Conservation (phyloP, 2,329 filamentous ascomycete genomes). For the Periconia sp. region DNA sequence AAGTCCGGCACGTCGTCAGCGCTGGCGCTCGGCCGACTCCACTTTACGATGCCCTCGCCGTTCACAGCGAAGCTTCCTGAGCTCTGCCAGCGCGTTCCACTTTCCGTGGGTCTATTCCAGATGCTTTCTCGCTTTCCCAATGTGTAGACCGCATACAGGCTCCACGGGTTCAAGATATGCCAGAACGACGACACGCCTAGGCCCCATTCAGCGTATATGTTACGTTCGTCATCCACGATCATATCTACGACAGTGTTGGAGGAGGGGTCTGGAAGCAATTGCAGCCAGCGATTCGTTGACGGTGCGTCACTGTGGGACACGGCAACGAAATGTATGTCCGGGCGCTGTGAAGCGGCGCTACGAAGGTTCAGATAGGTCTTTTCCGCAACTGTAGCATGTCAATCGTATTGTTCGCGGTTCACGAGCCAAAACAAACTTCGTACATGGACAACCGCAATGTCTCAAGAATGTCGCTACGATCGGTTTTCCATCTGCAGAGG, state of each 20-base stretch:
- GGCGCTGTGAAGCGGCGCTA: conserved; percentile 27
- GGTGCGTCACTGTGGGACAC: conserved; percentile 42
- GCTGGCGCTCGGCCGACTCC: conserved; percentile 55
- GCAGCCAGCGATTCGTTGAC: conserved; percentile 42
- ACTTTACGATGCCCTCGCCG: conserved; percentile 58
- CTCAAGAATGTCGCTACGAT: conserved; percentile 71
- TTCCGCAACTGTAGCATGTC: conserved; percentile 69
- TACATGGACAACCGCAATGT: conserved; percentile 78
- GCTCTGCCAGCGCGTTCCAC: conserved; percentile 72
- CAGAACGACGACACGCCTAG: conserved; percentile 66
- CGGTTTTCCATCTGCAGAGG: conserved; percentile 58
- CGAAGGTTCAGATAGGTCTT: conserved; percentile 60
- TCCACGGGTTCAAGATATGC: conserved; percentile 66
- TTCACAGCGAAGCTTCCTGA: conserved; percentile 69
- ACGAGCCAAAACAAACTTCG: too few species aligned
- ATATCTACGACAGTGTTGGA: conserved; percentile 57
- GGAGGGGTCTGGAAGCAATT: conserved; percentile 26
- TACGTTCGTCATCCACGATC: conserved; percentile 65
- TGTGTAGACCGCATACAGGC: conserved; percentile 63
- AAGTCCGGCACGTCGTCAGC: conserved; percentile 64
- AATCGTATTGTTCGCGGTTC: too few species aligned
- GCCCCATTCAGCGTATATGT: conserved; percentile 70
- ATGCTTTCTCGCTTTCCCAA: conserved; percentile 69
- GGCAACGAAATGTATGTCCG: conserved; percentile 38
- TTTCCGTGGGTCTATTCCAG: conserved; percentile 69